Percentiles rank a stretch among this genome's conserved stretches.
Evolutionary conservation across 345 rosid species (phyloP).

Genomic region (Iberis pinnata): DNA sequence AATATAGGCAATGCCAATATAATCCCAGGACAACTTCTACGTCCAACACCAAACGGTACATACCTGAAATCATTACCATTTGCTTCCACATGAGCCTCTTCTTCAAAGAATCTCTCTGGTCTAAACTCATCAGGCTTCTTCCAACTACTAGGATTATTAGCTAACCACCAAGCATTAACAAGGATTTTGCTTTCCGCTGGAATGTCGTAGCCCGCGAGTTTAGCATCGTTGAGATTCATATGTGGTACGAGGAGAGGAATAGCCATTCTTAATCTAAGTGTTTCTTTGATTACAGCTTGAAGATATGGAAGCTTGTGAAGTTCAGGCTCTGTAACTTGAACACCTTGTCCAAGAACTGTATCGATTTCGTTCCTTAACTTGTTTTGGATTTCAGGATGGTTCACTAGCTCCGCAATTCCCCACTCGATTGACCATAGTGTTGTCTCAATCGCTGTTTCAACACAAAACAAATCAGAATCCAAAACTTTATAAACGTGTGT

Average conservation of each 20-base stretch:
- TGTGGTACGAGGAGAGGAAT: conserved; percentile 97
- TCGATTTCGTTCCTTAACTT: conserved; percentile 76
- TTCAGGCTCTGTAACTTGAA: conserved; percentile 84
- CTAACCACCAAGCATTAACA: conserved; percentile 97
- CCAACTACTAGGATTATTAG: conserved; percentile 85
- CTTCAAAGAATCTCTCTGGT: conserved; percentile 94
- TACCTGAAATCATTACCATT: conserved; percentile 88
- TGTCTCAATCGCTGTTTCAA: conserved; percentile 78
- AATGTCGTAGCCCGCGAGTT: conserved; percentile 71
- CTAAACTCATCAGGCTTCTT: conserved; percentile 84
- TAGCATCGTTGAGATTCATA: conserved; percentile 95
- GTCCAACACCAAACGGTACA: conserved; percentile 95
- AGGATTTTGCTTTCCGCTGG: conserved; percentile 96
- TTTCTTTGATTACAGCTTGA: conserved; percentile 89
- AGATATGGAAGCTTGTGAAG: conserved; percentile 72
- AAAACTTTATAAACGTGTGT: not conserved
- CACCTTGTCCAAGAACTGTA: conserved; percentile 59
- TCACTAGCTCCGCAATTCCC: conserved; percentile 91
- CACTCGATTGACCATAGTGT: conserved; percentile 95
- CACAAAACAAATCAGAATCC: not conserved
- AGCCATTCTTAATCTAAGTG: conserved; percentile 86
- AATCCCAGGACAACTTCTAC: conserved; percentile 98
- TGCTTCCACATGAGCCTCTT: conserved; percentile 88
- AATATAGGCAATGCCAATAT: conserved; percentile 90
- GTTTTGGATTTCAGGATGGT: conserved; percentile 75